These are phyloP conservation scores for Oryza meridionalis DNA, from an alignment of 176 grass and related monocot genomes.

Conservation along the genomic window DNA sequence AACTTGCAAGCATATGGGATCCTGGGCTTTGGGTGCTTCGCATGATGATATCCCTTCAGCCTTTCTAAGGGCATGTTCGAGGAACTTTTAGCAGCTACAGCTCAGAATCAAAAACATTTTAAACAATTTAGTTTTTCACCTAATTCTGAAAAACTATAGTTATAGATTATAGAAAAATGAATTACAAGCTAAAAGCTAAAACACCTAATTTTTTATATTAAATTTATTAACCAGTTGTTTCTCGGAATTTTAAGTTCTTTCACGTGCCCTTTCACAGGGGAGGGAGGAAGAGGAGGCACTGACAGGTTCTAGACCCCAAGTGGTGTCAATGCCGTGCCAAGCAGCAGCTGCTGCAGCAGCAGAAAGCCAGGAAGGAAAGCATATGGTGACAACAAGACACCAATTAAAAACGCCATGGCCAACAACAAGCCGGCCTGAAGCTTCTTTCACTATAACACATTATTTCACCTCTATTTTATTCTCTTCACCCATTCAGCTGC, in stretches of 20 bases:
- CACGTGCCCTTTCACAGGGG: not conserved
- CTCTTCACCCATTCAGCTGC: not conserved
- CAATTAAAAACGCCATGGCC: constrained; percentile 36
- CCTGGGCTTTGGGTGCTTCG: constrained; percentile 17
- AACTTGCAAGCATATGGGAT: not conserved
- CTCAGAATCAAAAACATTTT: too few species aligned
- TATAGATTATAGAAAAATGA: too few species aligned
- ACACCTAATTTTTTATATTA: too few species aligned
- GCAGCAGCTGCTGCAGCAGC: not conserved
- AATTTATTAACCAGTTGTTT: too few species aligned
- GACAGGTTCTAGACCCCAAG: constrained; percentile 54
- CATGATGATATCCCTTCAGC: constrained; percentile 42
- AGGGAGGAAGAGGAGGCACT: constrained; percentile 24
- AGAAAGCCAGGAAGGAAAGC: constrained; percentile 17
- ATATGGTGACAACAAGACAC: constrained; percentile 38
- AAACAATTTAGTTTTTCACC: too few species aligned
- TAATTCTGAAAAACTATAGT: too few species aligned
- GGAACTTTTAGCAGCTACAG: too few species aligned
- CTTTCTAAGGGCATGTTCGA: not conserved
- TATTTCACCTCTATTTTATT: not conserved
- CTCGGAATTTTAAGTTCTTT: too few species aligned
- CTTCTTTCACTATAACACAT: constrained; percentile 41
- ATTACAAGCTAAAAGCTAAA: too few species aligned
- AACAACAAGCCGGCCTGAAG: constrained; percentile 23
- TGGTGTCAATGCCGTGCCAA: constrained; percentile 36